Evolutionary conservation across 2,329 filamentous ascomycete species (phyloP), one percentile per base, ranked within the genome.

Genomic region (Fusarium siculi): DNA sequence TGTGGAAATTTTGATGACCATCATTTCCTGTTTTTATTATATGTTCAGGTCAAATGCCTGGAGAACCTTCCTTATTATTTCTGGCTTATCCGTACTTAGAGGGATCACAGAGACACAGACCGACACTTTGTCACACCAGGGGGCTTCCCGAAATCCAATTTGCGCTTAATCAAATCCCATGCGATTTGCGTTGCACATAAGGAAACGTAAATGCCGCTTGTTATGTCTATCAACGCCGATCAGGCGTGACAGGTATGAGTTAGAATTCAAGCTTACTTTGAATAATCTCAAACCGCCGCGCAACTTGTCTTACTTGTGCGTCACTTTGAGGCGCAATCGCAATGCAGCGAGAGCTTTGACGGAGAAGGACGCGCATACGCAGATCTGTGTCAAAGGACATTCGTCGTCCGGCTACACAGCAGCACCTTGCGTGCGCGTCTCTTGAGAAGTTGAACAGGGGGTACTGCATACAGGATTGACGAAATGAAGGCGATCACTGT

Each of bases 181-280:
- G 66, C 54, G 70, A 56, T 68, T 50, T 71, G 28, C 42, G 54
- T 64, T 54, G 70, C 66, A 73, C 70, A 52, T 36, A 60, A 21
- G 37, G 46, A 47, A 47, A 63, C 49, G 62, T 67, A 68, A 63
- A 68, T 64, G 61, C 57, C 57, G 70, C 57, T 63, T 40, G 55
- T 34, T 34, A 66, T 69, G 53, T 73, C 74, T 71, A 73, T 76
- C 62, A 44, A 63, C 55, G 68, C 54, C 68, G 66, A 74, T 69
- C 70, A 55, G 62, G 62, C 44, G 63, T 64, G 57, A 67, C 73
- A 66, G 62, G 61, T 73, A 39, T 66, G 63, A 66, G 64, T 63
- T 77, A 76, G 67, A 76, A 69, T 75, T 76, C 75, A 77, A 77
- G 75, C 75, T 77, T 77, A 77, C 74, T 77, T 76, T 63, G 59